These are phyloP conservation scores for Cercospora nicotianae DNA, from an alignment of 2,329 filamentous ascomycete species.

Conservation along the genomic window DNA sequence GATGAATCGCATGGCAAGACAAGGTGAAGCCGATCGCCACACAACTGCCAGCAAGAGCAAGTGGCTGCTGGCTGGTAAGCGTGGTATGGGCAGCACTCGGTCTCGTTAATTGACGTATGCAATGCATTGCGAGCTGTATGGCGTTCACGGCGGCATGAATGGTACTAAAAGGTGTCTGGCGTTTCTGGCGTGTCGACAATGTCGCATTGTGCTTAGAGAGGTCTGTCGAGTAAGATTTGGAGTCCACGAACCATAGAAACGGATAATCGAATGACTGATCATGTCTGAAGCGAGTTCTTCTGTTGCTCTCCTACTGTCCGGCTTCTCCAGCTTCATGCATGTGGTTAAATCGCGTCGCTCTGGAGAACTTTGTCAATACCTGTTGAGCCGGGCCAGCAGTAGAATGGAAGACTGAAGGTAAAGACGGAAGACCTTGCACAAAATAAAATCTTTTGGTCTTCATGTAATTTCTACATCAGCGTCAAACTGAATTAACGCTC, in stretches of 20 bases:
- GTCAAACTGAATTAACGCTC: slow-evolving; percentile 7
- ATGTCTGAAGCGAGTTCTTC: background rate
- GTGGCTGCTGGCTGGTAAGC: slow-evolving; percentile 92
- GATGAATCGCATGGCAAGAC: slow-evolving; percentile 97
- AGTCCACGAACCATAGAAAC: background rate
- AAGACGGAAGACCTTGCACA: background rate
- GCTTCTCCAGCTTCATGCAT: too few species aligned
- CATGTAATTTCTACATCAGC: background rate
- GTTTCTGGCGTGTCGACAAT: slow-evolving; percentile 2
- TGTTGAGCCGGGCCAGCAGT: too few species aligned
- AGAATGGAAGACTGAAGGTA: background rate
- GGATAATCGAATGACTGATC: background rate
- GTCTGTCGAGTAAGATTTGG: background rate
- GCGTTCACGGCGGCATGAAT: slow-evolving; percentile 8
- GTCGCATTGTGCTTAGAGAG: background rate
- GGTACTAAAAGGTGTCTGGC: slow-evolving; percentile 2
- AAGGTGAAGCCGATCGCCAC: slow-evolving; percentile 96
- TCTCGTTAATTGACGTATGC: slow-evolving; percentile 18
- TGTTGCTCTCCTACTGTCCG: too few species aligned
- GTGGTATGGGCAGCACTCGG: slow-evolving; percentile 82
- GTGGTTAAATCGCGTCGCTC: too few species aligned
- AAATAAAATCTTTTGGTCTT: slow-evolving; percentile 4
- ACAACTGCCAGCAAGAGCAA: slow-evolving; percentile 77
- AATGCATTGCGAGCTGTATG: slow-evolving; percentile 12
- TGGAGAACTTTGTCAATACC: too few species aligned